Base-by-base conservation (phyloP, 2,329 filamentous ascomycete species). In the Cadophora malorum region DNA sequence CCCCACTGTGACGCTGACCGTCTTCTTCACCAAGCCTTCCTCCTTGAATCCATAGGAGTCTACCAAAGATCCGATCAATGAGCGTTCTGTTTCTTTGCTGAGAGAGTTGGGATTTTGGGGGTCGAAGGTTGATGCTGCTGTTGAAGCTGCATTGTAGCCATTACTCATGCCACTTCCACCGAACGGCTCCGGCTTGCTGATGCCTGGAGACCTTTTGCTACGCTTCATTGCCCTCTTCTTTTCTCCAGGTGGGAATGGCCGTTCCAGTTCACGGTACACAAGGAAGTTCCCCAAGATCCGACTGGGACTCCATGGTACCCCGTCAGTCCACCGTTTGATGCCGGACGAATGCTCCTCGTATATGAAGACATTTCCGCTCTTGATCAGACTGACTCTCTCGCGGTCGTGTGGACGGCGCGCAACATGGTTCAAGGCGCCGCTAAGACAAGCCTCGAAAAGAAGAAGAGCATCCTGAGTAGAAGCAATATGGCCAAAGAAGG, bases 211-310 rank as follows among this genome's bases (percentile, higher is more conserved):
- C 67, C 73, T 79, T 71, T 84, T 88, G 67, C 84, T 85, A 73
- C 90, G 74, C 75, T 93, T 94, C 80, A 91, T 89, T 0, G 92
- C 92, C 58, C 90, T 85, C 79, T 96, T 96, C 84, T 95, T 96
- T 81, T 95, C 91, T 7, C 92, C 92, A 0, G 92, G 91, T 1
- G 90, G 89, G 72, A 94, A 94, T 91, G 90, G 79, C 90, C 95
- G 94, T 80, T 98, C 96, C 92, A 99, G 97, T 78, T 99, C 96
- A 35, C 96, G 88, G 77, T 99, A 99, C 1, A 96, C 97, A 67
- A 99, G 81, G 79, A 99, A 99, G 82, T 96, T 98, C 63, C 96
- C 96, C 0, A 96, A 97, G 1, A 98, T 96, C 66, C 96, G 88
- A 81, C 94, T 96, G 0, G 94, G 94, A 73, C 92, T 96, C 94